phyloP scores from a whole-genome alignment of 352 stramenopile species.

The Bremia lactucae region DNA sequence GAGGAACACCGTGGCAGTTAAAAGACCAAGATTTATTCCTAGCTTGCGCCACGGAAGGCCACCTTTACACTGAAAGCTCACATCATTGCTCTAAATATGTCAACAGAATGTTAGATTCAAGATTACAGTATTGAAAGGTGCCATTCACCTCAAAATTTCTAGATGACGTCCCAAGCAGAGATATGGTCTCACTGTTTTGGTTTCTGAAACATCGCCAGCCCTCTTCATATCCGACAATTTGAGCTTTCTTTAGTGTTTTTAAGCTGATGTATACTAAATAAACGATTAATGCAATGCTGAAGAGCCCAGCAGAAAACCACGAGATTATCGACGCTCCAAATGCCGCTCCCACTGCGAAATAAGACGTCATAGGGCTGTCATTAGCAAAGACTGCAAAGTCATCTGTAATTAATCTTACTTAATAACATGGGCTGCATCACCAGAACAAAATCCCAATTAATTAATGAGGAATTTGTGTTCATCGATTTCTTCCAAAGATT shows the following conservation, averaged over 20 bases:
- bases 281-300: constrained; percentile 73
- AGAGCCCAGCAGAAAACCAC: constrained; percentile 66
- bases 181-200: constrained; percentile 16
- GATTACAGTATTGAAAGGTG: neutral
- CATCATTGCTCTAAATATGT: constrained; percentile 15
- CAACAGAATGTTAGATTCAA: neutral
- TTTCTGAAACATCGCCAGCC: constrained; percentile 28
- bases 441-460: constrained; percentile 92
- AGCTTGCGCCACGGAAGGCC: constrained; percentile 52
- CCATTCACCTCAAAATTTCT: constrained; percentile 19
- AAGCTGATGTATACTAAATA: constrained; percentile 73
- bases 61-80: constrained; percentile 19
- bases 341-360: constrained; percentile 20
- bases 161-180: constrained; percentile 21
- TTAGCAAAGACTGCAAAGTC: neutral
- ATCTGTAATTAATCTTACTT: constrained; percentile 10
- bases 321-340: constrained; percentile 84
- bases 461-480: constrained; percentile 47
- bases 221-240: constrained; percentile 76
- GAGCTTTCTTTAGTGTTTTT: constrained; percentile 62
- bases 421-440: constrained; percentile 87
- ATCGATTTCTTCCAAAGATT: constrained; percentile 27
- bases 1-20: constrained; percentile 71
- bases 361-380: neutral
- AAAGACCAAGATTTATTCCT: constrained; percentile 57